Percentiles rank a stretch among this genome's conserved stretches.
These are phyloP conservation scores for Sanghuangporus sanghuang DNA, from an alignment of 1,284 basidiomycete genomes.

Conservation along the genomic window DNA sequence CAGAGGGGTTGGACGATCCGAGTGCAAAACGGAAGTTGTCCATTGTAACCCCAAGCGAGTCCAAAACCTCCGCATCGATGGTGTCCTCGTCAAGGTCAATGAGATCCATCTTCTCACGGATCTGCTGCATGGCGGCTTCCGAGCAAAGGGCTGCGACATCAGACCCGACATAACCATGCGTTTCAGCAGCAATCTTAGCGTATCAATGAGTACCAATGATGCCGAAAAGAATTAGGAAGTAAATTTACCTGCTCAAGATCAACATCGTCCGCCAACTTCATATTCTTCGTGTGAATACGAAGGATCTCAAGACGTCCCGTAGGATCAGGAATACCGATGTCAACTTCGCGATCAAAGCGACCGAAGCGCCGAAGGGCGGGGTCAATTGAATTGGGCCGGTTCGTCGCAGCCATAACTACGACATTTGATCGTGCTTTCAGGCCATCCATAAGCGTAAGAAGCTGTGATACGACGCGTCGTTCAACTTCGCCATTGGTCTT, in stretches of 20 bases:
- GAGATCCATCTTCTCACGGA: conserved; percentile 96
- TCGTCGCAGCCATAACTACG: conserved; percentile 99
- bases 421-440: conserved; percentile 98
- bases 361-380: conserved; percentile 97
- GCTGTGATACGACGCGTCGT: conserved; percentile 96
- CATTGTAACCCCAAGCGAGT: conserved; percentile 95
- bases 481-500: conserved; percentile 99
- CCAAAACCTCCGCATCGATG: conserved; percentile 95
- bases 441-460: conserved; percentile 98
- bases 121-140: conserved; percentile 98
- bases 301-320: conserved; percentile 98
- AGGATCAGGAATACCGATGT: conserved; percentile 98
- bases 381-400: conserved; percentile 98
- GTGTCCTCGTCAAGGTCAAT: conserved; percentile 93
- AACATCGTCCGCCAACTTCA: conserved; percentile 98
- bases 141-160: conserved; percentile 96
- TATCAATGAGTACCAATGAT: conserved; percentile 9
- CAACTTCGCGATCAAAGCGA: conserved; percentile 98
- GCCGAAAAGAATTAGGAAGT: background rate
- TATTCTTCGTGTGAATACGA: conserved; percentile 99
- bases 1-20: conserved; percentile 93
- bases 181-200: conserved; percentile 89
- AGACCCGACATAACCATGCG: conserved; percentile 98
- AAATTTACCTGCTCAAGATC: conserved; percentile 86
- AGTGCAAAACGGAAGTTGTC: conserved; percentile 98